Evolutionary conservation across 306 rosid genomes (phyloP), one percentile per base, ranked within the genome.

Genomic region (Cucurbita moschata): DNA sequence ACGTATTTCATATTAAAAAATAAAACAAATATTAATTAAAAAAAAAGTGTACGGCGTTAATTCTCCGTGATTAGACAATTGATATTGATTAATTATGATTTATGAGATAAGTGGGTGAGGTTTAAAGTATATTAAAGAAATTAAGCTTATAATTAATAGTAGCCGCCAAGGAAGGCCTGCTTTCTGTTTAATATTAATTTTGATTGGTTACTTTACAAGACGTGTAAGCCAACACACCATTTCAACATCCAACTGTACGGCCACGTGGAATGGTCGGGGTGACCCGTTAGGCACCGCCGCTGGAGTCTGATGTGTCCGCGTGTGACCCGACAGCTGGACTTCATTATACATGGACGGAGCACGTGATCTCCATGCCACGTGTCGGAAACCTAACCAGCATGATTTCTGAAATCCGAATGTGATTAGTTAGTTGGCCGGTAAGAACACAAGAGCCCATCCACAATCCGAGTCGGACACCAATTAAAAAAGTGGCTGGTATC

Each of bases 171-270:
- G 7, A 62, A 62, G 14, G 68, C 6, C 49, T 5, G 69, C 39
- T 38, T 38, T 15, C 9, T n/a, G 71, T 64, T 64, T 18, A n/a
- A 40, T 18, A 14, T 19, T 66, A 11, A 40, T 42, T 10, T 35
- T 46, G 30, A 49, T 35, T 7, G 71, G 26, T 10, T 8, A 40
- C 14, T 19, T 50, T 4, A 49, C 74, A 5, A 54, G 79, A 47
- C 84, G 79, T 78, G 81, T 4, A 82, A 80, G 89, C 83, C 79
- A 85, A 83, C 75, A 21, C 13, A 12, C 77, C 79, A 73, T 43
- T 59, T 7, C 12, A 3, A 58, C 46, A 39, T 55, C 66, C 57
- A 62, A 76, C 73, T 1, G 53, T 69, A 7, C 23, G 0, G 10
- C 53, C 77, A 78, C 77, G 82, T 72, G 85, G 79, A 71, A 4